phyloP scores from a whole-genome alignment of 441 rosid species.

The Gossypium davidsonii region DNA sequence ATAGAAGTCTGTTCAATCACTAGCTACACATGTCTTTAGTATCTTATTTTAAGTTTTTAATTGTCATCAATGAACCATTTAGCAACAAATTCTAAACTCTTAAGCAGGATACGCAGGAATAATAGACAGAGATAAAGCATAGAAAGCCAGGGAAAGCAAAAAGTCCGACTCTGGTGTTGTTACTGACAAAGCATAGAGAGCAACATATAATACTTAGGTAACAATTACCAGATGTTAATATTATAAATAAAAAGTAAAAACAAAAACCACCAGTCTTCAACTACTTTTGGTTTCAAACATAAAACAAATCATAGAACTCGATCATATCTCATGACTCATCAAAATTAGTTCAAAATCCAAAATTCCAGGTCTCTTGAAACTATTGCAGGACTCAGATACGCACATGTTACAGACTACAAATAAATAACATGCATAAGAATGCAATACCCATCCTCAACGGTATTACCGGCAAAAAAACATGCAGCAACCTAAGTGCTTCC shows the following conservation, averaged over 20 bases:
- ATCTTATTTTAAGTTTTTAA: neutral
- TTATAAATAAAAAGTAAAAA: neutral
- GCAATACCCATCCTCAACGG: neutral
- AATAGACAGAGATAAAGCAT: neutral
- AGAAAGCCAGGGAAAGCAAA: too few species aligned
- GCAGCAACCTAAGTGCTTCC: neutral
- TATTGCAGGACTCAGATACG: neutral
- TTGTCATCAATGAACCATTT: neutral
- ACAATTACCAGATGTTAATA: too few species aligned
- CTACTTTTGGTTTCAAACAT: neutral
- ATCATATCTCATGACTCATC: neutral
- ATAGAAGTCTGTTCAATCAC: neutral
- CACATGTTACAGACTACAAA: neutral
- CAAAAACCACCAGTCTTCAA: neutral
- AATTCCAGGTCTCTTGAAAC: neutral
- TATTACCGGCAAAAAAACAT: neutral
- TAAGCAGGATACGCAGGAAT: neutral
- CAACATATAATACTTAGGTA: too few species aligned
- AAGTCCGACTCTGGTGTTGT: too few species aligned
- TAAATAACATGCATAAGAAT: neutral
- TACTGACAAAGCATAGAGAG: too few species aligned
- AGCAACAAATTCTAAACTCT: neutral
- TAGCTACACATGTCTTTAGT: neutral
- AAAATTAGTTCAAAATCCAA: neutral
- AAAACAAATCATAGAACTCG: neutral